phyloP scores from a whole-genome alignment of 202 grass and related monocot genomes.

The Saccharum hybrid region DNA sequence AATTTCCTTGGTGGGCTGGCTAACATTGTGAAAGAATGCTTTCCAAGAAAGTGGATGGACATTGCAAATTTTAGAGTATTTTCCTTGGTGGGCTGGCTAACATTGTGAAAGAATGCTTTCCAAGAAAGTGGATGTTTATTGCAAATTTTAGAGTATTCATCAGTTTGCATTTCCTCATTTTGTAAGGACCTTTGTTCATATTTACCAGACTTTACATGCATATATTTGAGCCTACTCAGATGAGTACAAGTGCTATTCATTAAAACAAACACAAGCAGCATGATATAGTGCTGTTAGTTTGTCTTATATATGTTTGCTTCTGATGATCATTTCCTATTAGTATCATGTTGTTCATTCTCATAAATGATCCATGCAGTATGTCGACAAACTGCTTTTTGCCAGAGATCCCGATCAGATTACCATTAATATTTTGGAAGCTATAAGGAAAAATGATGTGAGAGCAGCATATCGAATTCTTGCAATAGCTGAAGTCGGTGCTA shows the following conservation, averaged over 20 bases:
- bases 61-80: constrained; percentile 2
- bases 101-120: too few relatives aligned
- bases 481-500: constrained; percentile 55
- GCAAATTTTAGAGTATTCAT: neutral
- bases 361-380: constrained; percentile 71
- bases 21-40: neutral
- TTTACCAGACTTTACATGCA: neutral
- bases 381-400: constrained; percentile 78
- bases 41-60: neutral
- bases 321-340: neutral
- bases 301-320: constrained; percentile 7
- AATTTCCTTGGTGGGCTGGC: neutral
- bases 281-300: constrained; percentile 25
- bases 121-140: too few relatives aligned
- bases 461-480: constrained; percentile 71
- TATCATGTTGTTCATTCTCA: constrained; percentile 26
- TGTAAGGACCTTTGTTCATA: neutral
- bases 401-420: constrained; percentile 53
- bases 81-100: too few relatives aligned
- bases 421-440: constrained; percentile 72
- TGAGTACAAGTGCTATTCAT: neutral
- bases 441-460: constrained; percentile 74
- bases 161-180: constrained; percentile 5
- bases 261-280: neutral
- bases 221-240: constrained; percentile 17